Evolutionary conservation across 495 filamentous ascomycete species (phyloP).

Genomic region (Trichoderma reesei): DNA sequence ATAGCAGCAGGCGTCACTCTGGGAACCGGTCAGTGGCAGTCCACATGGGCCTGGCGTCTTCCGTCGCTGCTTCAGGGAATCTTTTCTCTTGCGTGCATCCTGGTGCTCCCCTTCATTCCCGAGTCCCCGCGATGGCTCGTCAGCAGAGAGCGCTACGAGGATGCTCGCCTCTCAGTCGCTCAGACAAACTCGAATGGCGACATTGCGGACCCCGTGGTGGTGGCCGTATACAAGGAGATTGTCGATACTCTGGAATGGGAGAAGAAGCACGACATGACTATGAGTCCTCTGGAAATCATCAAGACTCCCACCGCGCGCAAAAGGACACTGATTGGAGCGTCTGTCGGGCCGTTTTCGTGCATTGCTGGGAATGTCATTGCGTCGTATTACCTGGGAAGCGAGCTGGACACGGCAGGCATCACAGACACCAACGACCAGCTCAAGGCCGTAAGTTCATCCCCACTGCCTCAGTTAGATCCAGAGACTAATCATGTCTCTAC

Average conservation of each 20-base stretch:
- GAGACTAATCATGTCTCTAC: slow-evolving; percentile 13
- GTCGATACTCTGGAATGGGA: slow-evolving; percentile 36
- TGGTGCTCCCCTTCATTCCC: slow-evolving; percentile 45
- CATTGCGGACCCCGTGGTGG: slow-evolving; percentile 27
- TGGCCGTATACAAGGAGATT: slow-evolving; percentile 35
- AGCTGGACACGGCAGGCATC: slow-evolving; percentile 39
- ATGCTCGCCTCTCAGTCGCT: slow-evolving; percentile 28
- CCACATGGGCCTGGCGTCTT: slow-evolving; percentile 45
- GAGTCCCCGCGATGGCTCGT: slow-evolving; percentile 45
- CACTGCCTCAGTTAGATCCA: not conserved
- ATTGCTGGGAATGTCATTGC: slow-evolving; percentile 44
- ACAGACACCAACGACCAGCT: slow-evolving; percentile 31
- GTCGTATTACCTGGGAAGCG: slow-evolving; percentile 37
- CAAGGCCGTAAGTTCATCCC: slow-evolving; percentile 28
- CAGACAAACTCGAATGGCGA: slow-evolving; percentile 39
- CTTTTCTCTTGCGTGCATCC: slow-evolving; percentile 42
- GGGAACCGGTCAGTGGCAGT: slow-evolving; percentile 38
- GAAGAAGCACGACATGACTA: slow-evolving; percentile 30
- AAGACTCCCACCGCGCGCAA: slow-evolving; percentile 33
- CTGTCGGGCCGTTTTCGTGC: slow-evolving; percentile 33
- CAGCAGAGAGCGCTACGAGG: slow-evolving; percentile 27
- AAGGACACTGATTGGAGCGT: slow-evolving; percentile 37
- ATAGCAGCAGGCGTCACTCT: slow-evolving; percentile 44
- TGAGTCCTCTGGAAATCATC: slow-evolving; percentile 33
- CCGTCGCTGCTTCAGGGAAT: slow-evolving; percentile 46